Percentiles rank a stretch among this genome's conserved stretches.
phyloP scores from a whole-genome alignment of 805 yeast genomes.

The Kazachstania psychrophila region DNA sequence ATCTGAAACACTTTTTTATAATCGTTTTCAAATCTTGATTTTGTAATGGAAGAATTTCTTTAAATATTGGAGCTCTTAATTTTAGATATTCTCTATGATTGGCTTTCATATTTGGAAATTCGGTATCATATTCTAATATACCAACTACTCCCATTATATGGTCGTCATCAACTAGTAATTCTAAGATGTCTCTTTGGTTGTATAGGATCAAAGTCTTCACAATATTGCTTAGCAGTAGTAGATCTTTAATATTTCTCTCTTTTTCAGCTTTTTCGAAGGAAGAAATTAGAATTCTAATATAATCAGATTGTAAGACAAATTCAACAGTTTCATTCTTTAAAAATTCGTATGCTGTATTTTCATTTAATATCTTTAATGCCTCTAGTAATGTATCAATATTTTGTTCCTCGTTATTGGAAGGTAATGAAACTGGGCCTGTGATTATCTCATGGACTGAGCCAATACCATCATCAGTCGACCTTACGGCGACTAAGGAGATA shows the following conservation, averaged over 20 bases:
- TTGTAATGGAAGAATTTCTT: slow-evolving; percentile 59
- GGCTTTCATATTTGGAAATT: slow-evolving; percentile 70
- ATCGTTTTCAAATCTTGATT: slow-evolving; percentile 41
- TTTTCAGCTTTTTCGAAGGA: slow-evolving; percentile 51
- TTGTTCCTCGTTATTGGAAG: slow-evolving; percentile 43
- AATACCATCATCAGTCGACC: slow-evolving; percentile 36
- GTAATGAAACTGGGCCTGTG: slow-evolving; percentile 70
- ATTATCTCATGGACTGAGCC: slow-evolving; percentile 64
- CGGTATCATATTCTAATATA: slow-evolving; percentile 83
- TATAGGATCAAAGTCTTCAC: slow-evolving; percentile 61
- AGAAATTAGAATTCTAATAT: slow-evolving; percentile 41
- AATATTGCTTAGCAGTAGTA: slow-evolving; percentile 64
- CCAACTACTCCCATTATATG: slow-evolving; percentile 57
- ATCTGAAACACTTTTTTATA: slow-evolving; percentile 64
- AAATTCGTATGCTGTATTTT: slow-evolving; percentile 51
- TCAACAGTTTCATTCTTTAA: slow-evolving; percentile 50
- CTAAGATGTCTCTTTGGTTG: slow-evolving; percentile 58
- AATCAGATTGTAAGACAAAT: slow-evolving; percentile 46
- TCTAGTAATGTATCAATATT: slow-evolving; percentile 39
- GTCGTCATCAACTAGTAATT: slow-evolving; percentile 45
- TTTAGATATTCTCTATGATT: slow-evolving; percentile 65
- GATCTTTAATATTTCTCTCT: slow-evolving; percentile 40
- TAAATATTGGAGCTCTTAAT: slow-evolving; percentile 41
- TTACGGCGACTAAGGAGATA: slow-evolving; percentile 66
- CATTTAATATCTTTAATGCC: slow-evolving; percentile 48